Evolutionary conservation across 148 eudicot species (phyloP).

Genomic region (Pharnaceum exiguum): DNA sequence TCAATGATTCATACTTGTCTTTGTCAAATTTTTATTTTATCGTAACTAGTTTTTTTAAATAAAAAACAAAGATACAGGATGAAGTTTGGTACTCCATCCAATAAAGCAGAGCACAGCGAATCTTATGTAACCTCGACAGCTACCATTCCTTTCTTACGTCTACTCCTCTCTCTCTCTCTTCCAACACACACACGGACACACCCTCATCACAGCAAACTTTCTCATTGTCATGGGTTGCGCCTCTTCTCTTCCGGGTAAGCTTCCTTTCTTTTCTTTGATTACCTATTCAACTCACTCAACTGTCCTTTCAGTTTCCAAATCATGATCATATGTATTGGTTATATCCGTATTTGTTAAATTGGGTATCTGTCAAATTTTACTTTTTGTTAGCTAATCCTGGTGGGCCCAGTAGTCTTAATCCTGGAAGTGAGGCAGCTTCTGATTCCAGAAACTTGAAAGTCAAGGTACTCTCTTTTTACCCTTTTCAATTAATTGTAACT

Average conservation of each 20-base stretch:
- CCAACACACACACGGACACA: not conserved
- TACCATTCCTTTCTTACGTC: not conserved
- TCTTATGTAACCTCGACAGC: too few species aligned
- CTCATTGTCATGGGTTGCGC: constrained; percentile 55
- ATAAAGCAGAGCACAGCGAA: too few species aligned
- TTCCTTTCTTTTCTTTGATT: too few species aligned
- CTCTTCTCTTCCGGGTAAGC: constrained; percentile 37
- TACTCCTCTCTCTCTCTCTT: not conserved
- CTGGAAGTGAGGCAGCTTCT: constrained; percentile 26
- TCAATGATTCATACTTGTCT: too few species aligned
- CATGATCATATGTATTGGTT: not conserved
- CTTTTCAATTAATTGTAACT: not conserved
- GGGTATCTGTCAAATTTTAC: constrained; percentile 1
- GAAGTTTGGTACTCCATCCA: too few species aligned
- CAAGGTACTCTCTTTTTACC: constrained; percentile 36
- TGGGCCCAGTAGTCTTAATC: constrained; percentile 42
- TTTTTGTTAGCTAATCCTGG: constrained; percentile 26
- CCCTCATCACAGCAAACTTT: not conserved
- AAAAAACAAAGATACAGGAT: too few species aligned
- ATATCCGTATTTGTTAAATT: not conserved
- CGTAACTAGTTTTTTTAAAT: too few species aligned
- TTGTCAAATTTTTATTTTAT: too few species aligned
- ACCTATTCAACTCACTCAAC: not conserved
- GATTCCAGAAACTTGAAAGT: constrained; percentile 69
- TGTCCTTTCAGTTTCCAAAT: constrained; percentile 19